Percentiles rank a stretch among this genome's conserved stretches.
These are phyloP conservation scores for Phylloporus gajari DNA, from an alignment of 1,284 basidiomycete species.

Conservation along the genomic window DNA sequence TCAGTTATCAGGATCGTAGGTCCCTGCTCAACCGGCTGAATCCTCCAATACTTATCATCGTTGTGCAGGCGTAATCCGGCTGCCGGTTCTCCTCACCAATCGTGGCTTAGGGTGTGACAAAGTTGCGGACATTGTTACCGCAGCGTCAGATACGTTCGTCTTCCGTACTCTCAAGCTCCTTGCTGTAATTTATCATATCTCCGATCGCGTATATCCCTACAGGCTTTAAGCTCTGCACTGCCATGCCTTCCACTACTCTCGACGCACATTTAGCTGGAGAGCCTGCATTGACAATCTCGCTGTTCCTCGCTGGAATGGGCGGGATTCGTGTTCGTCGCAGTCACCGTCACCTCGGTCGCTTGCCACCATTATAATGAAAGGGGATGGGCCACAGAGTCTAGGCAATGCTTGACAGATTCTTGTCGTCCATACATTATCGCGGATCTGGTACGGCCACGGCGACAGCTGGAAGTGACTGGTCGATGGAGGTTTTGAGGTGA, in stretches of 20 bases:
- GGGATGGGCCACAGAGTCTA: constrained; percentile 13
- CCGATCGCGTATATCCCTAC: no score
- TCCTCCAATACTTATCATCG: no score
- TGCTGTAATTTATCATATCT: no score
- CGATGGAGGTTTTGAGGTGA: constrained; percentile 20
- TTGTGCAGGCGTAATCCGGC: no score
- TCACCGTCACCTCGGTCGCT: constrained; percentile 27
- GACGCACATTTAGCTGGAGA: constrained; percentile 9
- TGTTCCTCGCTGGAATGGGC: constrained; percentile 23
- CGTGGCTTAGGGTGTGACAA: no score
- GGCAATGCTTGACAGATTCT: constrained; percentile 19
- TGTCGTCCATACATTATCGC: constrained; percentile 19
- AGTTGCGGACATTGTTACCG: no score
- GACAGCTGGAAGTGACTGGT: not conserved
- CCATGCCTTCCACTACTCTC: constrained; percentile 11
- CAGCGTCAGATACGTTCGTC: no score
- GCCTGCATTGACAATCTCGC: constrained; percentile 13
- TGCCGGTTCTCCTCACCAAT: no score
- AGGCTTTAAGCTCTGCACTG: constrained; percentile 5
- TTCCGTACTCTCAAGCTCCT: no score
- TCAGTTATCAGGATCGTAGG: no score
- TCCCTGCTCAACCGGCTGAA: no score
- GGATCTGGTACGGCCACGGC: not conserved
- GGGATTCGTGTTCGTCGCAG: constrained; percentile 32
- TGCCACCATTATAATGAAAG: constrained; percentile 28